Evolutionary conservation across 139 green algal genomes (phyloP).

Genomic region (Closterium sp.): DNA sequence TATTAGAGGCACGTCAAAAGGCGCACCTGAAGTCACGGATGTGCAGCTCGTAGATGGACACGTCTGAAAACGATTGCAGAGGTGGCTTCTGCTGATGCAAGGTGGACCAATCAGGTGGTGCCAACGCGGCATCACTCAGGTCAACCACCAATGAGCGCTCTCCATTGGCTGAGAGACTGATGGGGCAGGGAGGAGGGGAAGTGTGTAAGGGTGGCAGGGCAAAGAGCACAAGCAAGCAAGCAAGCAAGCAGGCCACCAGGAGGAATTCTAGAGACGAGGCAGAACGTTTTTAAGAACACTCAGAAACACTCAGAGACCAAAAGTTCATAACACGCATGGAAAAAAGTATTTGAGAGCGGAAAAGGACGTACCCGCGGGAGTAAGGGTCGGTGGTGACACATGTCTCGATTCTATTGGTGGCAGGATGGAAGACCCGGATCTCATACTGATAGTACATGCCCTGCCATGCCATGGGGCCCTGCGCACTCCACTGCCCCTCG

Average conservation of each 20-base stretch:
- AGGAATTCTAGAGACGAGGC: too few species aligned
- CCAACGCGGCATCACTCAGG: conserved; percentile 30
- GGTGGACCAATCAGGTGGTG: conserved; percentile 43
- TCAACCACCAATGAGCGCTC: conserved; percentile 54
- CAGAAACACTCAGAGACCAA: too few species aligned
- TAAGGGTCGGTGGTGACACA: conserved; percentile 78
- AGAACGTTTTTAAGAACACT: too few species aligned
- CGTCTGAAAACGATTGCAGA: conserved; percentile 64
- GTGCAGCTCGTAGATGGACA: conserved; percentile 88
- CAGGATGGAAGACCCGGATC: conserved; percentile 69
- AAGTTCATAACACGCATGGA: too few species aligned
- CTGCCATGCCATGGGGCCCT: conserved; percentile 33
- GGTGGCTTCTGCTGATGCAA: conserved; percentile 29
- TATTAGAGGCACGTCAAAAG: too few species aligned
- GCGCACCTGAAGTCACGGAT: conserved; percentile 81
- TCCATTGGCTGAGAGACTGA: conserved; percentile 65
- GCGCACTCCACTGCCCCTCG: conserved; percentile 49
- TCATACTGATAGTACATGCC: conserved; percentile 69
- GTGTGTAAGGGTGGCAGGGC: not conserved
- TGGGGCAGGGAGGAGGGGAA: not conserved
- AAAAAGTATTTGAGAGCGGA: not conserved
- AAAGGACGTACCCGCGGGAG: conserved; percentile 50
- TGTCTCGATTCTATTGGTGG: conserved; percentile 49
- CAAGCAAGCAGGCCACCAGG: too few species aligned
- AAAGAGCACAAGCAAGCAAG: not conserved